Evolutionary conservation across 1,284 basidiomycete species (phyloP).

Genomic region (Rhodotorula sp.): DNA sequence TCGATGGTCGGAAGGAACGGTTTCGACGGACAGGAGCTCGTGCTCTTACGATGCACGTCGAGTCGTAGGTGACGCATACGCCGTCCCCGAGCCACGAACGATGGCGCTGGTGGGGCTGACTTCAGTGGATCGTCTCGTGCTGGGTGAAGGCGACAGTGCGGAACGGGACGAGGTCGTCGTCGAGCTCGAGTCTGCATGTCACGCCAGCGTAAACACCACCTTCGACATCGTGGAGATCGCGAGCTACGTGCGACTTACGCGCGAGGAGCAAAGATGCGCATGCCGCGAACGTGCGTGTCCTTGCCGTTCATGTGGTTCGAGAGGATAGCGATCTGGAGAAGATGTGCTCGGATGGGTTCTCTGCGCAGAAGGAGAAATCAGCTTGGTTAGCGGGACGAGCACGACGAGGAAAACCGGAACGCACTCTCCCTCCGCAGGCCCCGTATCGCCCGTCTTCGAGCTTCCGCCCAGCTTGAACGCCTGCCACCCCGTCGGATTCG

Average conservation of each 20-base stretch:
- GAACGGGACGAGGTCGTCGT: constrained; percentile 67
- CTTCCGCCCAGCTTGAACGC: constrained; percentile 57
- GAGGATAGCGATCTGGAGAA: constrained; percentile 84
- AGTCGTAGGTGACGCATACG: background rate
- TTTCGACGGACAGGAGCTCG: background rate
- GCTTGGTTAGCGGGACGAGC: background rate
- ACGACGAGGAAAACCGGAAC: background rate
- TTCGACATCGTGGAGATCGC: too few relatives aligned
- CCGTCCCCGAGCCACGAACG: background rate
- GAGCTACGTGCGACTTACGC: constrained; percentile 58
- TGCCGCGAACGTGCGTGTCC: constrained; percentile 92
- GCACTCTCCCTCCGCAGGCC: constrained; percentile 29
- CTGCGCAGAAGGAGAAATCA: constrained; percentile 52
- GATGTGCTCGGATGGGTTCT: constrained; percentile 80
- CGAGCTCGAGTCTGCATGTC: constrained; percentile 48
- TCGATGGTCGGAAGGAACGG: too few relatives aligned
- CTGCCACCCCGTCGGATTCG: constrained; percentile 93
- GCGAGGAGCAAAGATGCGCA: constrained; percentile 77
- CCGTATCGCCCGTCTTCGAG: background rate
- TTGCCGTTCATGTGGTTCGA: constrained; percentile 98
- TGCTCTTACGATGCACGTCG: background rate
- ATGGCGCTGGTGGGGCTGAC: too few relatives aligned
- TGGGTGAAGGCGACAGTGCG: constrained; percentile 64
- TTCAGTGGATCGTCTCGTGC: constrained; percentile 70
- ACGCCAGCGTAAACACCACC: background rate